Evolutionary conservation across 257 asterid genomes (phyloP).

Genomic region (Solanum virginianum): DNA sequence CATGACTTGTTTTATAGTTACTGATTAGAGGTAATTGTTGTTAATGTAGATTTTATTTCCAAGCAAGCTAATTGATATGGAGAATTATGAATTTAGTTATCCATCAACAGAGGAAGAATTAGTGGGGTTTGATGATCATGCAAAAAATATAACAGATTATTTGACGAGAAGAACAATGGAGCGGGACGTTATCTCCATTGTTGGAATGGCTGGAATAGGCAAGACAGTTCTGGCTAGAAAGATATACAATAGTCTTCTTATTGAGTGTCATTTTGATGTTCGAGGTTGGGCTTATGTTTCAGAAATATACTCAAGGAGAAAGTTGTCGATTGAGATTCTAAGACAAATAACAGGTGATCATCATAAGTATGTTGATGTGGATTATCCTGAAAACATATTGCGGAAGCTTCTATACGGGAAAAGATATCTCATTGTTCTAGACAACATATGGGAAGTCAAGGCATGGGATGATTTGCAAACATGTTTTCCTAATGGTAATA

Average conservation of each 20-base stretch:
- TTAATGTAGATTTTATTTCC: too few relatives aligned
- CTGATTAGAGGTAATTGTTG: too few relatives aligned
- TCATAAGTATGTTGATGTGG: background rate
- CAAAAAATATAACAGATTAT: background rate
- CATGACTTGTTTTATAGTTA: too few relatives aligned
- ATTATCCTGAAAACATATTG: background rate
- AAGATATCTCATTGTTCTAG: constrained; percentile 4
- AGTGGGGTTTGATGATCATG: background rate
- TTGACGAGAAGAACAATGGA: background rate
- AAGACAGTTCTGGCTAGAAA: constrained; percentile 5
- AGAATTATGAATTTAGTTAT: background rate
- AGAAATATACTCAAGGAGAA: background rate
- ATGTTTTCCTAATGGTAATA: background rate
- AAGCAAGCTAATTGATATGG: too few relatives aligned
- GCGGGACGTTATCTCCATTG: background rate
- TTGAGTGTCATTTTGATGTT: background rate
- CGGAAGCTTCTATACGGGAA: background rate
- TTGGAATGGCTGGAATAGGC: constrained; percentile 10
- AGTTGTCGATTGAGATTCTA: background rate
- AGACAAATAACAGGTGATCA: background rate
- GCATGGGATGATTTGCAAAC: background rate
- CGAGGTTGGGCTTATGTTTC: constrained; percentile 9
- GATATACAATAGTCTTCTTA: background rate
- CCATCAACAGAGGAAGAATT: background rate
- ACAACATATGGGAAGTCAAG: background rate